A percentile compares a stretch with the other conserved stretches of the same genome.
Conservation (phyloP, 2,329 filamentous ascomycete genomes). For the Dothideomycetes sp. region DNA sequence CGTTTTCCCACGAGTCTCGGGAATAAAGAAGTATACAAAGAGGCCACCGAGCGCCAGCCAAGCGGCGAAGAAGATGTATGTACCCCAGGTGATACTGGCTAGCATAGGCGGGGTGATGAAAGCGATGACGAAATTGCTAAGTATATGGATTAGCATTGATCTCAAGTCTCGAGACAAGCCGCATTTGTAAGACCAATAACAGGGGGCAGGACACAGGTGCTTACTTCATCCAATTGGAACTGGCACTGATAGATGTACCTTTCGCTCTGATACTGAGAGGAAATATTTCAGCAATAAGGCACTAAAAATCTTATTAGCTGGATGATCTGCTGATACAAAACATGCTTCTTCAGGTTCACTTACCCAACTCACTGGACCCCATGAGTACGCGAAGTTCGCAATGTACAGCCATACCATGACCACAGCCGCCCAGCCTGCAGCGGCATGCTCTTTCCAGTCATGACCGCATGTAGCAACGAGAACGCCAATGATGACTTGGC, state of each 20-base stretch:
- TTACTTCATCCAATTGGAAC: constrained; percentile 25
- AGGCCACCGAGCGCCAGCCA: constrained; percentile 52
- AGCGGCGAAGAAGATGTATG: constrained; percentile 59
- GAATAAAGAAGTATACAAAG: constrained; percentile 40
- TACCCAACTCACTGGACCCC: constrained; percentile 65
- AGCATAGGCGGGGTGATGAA: constrained; percentile 47
- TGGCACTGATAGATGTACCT: constrained; percentile 56
- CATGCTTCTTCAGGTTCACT: too few species aligned
- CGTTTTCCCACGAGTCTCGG: constrained; percentile 42
- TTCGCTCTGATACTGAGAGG: constrained; percentile 59
- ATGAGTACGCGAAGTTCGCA: constrained; percentile 63
- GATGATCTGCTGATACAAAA: constrained; percentile 1
- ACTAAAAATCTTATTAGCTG: too few species aligned
- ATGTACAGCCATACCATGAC: constrained; percentile 66
- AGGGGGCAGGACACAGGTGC: too few species aligned
- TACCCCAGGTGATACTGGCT: constrained; percentile 53
- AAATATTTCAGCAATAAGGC: constrained; percentile 63
- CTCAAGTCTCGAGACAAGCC: too few species aligned
- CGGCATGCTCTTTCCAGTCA: constrained; percentile 42
- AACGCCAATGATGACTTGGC: constrained; percentile 36
- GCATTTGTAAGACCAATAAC: too few species aligned
- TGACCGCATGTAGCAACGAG: constrained; percentile 3
- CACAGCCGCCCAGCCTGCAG: constrained; percentile 59
- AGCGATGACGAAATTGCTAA: constrained; percentile 13
- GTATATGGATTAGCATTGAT: too few species aligned